These are phyloP conservation scores for Angomonas ambiguus DNA, from an alignment of 208 protist species.

Conservation along the genomic window DNA sequence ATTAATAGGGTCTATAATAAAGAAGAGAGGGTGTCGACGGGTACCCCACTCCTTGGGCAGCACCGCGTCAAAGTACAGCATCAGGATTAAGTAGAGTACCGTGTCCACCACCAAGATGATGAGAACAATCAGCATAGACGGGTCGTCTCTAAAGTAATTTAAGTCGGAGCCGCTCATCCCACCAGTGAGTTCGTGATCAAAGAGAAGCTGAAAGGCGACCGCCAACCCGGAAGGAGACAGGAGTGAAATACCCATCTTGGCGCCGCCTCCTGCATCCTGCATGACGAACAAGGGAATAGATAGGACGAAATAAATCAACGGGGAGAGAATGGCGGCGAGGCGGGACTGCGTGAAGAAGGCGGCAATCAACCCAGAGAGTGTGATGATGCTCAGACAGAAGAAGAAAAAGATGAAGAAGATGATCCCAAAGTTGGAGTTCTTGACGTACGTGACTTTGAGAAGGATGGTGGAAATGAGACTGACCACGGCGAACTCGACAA, in stretches of 20 bases:
- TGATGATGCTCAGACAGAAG: slow-evolving; percentile 34
- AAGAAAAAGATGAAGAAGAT: slow-evolving; percentile 67
- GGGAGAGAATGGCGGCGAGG: slow-evolving; percentile 50
- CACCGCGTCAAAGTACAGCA: slow-evolving; percentile 73
- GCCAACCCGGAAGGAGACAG: slow-evolving; percentile 54
- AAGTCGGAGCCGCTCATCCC: slow-evolving; percentile 26
- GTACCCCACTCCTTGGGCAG: slow-evolving; percentile 61
- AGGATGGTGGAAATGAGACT: slow-evolving; percentile 53
- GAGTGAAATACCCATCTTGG: slow-evolving; percentile 28
- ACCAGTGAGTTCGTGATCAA: slow-evolving; percentile 32
- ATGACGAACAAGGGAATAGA: slow-evolving; percentile 59
- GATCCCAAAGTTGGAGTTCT: slow-evolving; percentile 20
- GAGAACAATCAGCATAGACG: slow-evolving; percentile 20
- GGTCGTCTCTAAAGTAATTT: neutral
- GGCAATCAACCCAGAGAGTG: slow-evolving; percentile 46
- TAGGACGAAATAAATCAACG: slow-evolving; percentile 65
- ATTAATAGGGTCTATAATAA: slow-evolving; percentile 36
- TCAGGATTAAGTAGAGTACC: slow-evolving; percentile 58
- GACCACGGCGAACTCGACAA: slow-evolving; percentile 42
- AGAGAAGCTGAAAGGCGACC: slow-evolving; percentile 40
- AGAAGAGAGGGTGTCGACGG: slow-evolving; percentile 53
- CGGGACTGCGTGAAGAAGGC: slow-evolving; percentile 76
- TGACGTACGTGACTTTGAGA: slow-evolving; percentile 42
- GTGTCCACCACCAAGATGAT: slow-evolving; percentile 38
- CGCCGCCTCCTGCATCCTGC: slow-evolving; percentile 18